These are phyloP conservation scores for Entamoeba dispar DNA, from an alignment of 208 protist genomes.

Conservation along the genomic window DNA sequence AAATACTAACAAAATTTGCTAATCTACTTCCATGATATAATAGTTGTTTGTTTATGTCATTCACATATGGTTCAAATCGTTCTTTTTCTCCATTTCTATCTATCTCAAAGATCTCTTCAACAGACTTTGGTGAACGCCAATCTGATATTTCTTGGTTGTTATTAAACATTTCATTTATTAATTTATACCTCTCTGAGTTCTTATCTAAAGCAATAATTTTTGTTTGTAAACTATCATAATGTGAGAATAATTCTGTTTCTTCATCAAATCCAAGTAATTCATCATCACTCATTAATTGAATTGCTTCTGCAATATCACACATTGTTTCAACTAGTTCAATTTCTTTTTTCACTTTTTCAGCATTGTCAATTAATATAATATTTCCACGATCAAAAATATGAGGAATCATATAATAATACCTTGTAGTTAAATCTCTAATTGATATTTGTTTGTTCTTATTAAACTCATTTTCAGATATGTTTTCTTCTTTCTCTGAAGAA, in stretches of 20 bases:
- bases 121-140: neutral
- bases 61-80: neutral
- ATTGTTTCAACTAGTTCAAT: conserved; percentile 16
- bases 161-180: conserved; percentile 16
- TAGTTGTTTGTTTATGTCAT: neutral
- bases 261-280: neutral
- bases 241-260: conserved; percentile 8
- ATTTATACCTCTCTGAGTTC: neutral
- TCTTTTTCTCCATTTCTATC: neutral
- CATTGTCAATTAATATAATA: conserved; percentile 13
- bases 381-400: conserved; percentile 10
- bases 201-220: conserved; percentile 1
- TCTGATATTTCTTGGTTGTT: conserved; percentile 27
- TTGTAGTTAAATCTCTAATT: conserved; percentile 1
- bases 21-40: conserved; percentile 32
- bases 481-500: too few relatives aligned
- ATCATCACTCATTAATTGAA: conserved; percentile 3
- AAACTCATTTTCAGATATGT: too few relatives aligned
- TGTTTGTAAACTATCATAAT: conserved; percentile 20
- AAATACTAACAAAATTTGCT: conserved; percentile 29
- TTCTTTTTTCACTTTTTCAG: conserved; percentile 23
- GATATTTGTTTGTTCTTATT: too few relatives aligned
- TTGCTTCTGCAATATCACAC: conserved; percentile 21
- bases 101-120: conserved; percentile 30
- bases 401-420: conserved; percentile 31